Base-by-base conservation (phyloP, 768 basidiomycete genomes). In the Dacryopinax primogenitus region DNA sequence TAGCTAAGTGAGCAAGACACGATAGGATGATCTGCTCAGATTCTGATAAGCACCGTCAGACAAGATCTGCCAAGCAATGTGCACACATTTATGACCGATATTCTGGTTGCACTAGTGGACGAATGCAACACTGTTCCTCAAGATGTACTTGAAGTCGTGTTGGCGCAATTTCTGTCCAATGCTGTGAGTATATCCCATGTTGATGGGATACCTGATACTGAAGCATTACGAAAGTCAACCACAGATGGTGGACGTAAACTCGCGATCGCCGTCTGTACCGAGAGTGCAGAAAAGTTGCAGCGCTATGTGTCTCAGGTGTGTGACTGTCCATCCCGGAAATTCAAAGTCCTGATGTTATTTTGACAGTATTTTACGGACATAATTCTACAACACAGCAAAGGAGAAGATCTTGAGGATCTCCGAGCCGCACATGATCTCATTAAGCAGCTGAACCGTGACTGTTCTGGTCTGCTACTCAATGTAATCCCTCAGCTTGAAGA, bases 401-500 rank as follows among this genome's bases (percentile, higher is more conserved):
- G 77, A 26, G 68, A 70, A 44, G 70, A 66, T 32, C 67, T 77
- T 16, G 67, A 71, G 1, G 84, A 90, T 66, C 84, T 92, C 62
- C 81, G 84, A 67, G 80, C 79, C 2, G 87, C 91, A 1, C 95
- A 97, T 74, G 82, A 84, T 35, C 87, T 96, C 68, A 86, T 98
- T 76, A 86, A 88, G 71, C 84, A 84, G 18, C 80, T 98, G 3
- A 84, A 89, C 72, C 83, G 82, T 26, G 82, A 86, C 30, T 92
- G 87, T 73, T 92, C 95, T 0, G 77, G 82, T 7, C 78, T 97
- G 15, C 78, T 98, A 1, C 85, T 90, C 71, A 92, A 88, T 73
- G 92, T 97, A 61, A 86, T 98, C 28, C 94, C 95, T 0, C 88
- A 92, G 65, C 83, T 98, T 18, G 93, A 95, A 72, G 89, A 93